phyloP scores from a whole-genome alignment of 345 rosid species.

The Microcos paniculata region DNA sequence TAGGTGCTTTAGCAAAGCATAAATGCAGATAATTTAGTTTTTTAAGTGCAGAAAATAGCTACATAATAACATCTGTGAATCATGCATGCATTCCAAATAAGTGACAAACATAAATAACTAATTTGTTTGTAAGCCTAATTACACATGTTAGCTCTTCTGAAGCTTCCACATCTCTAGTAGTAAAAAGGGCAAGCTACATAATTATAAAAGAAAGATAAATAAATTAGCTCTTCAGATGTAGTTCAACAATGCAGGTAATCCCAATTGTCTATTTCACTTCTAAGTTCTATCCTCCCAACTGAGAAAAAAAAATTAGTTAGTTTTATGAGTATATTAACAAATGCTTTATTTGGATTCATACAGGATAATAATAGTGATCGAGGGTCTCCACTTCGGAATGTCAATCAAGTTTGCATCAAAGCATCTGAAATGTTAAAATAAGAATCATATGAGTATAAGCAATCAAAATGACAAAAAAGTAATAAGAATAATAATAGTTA shows the following conservation, averaged over 20 bases:
- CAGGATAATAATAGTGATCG: constrained; percentile 84
- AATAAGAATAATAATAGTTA: background rate
- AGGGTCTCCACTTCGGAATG: constrained; percentile 91
- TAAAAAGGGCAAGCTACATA: constrained; percentile 86
- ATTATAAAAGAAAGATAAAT: background rate
- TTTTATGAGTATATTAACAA: background rate
- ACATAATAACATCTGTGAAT: background rate
- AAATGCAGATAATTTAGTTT: background rate
- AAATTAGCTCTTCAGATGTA: background rate
- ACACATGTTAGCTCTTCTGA: constrained; percentile 89
- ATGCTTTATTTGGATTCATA: constrained; percentile 32
- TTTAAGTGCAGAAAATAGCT: background rate
- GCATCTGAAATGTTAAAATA: constrained; percentile 47
- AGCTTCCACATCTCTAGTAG: constrained; percentile 68
- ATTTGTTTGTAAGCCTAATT: constrained; percentile 29
- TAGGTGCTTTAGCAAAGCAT: background rate
- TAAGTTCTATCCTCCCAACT: too few species aligned
- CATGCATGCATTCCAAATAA: constrained; percentile 2
- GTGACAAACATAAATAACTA: background rate
- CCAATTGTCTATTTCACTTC: background rate
- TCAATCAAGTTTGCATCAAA: constrained; percentile 85
- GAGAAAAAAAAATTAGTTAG: constrained; percentile 13
- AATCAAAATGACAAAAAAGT: background rate
- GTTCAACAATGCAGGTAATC: background rate
- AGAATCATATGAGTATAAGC: background rate